Base-by-base conservation (phyloP, 345 rosid species). In the Melastoma malabathricum region DNA sequence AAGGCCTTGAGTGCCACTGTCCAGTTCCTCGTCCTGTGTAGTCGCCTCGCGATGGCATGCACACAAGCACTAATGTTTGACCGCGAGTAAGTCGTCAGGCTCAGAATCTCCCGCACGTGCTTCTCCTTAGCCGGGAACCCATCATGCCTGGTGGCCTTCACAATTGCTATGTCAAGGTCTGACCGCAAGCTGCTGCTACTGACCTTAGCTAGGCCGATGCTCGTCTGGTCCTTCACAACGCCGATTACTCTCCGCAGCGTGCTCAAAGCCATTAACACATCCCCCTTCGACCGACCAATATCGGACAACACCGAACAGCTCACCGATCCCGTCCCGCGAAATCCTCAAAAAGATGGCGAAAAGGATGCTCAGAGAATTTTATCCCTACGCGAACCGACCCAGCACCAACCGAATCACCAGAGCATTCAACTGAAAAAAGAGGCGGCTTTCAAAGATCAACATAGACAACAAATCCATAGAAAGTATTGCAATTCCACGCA, bases 81-180 rank as follows among this genome's bases (percentile, higher is more conserved):
- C 5, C 83, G 80, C 2, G 92, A 82, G 45, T 81, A 83, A 25
- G 80, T 72, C 3, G 98, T 84, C 47, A 86, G 62, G 68, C 86
- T 73, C 4, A 86, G 60, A 8, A 90, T 81, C 69, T 90, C 98
- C 50, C 88, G 70, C 13, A 83, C 58, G 62, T 84, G 67, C 43
- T 71, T 63, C 60, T 90, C 98, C 18, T 86, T 96, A 0, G 98
- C 94, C 0, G 98, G 98, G 57, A 66, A 62, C 53, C 81, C 94
- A 56, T 84, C 93, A 45, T 90, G 98, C 44, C 94, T 66, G 5
- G 96, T 90, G 18, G 94, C 94, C 67, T 86, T 90, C 5, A 90
- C 83, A 13, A 90, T 82, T 43, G 98, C 94, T 0, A 90, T 82
- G 25, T 84, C 94, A 1, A 86, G 81, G 57, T 86, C 94, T 1